Evolutionary conservation across 2,329 filamentous ascomycete genomes (phyloP).

Genomic region (Nigrograna mackinnonii): DNA sequence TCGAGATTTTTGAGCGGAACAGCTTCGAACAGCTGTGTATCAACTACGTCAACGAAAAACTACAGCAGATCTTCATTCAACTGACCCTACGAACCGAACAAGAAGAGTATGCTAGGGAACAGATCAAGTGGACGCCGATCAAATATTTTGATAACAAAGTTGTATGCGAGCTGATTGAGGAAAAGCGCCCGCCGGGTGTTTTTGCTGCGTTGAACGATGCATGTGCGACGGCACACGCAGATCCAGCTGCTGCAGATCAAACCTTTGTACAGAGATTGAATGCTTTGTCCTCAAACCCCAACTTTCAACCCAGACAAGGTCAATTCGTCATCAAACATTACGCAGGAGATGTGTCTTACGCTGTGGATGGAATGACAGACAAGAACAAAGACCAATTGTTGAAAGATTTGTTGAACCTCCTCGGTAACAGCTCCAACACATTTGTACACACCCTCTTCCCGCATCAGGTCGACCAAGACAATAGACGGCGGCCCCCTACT

Average conservation of each 20-base stretch:
- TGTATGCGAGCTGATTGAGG: constrained; percentile 95
- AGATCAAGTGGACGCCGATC: constrained; percentile 99
- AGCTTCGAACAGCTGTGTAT: constrained; percentile 99
- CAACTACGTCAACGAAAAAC: constrained; percentile 99
- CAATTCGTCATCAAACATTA: constrained; percentile 99
- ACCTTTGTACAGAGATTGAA: constrained; percentile 95
- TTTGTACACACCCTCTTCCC: constrained; percentile 93
- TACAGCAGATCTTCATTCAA: constrained; percentile 99
- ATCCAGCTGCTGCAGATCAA: constrained; percentile 89
- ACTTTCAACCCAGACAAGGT: constrained; percentile 89
- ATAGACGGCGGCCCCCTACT: constrained; percentile 89
- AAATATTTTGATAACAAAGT: constrained; percentile 99
- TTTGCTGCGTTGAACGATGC: constrained; percentile 97
- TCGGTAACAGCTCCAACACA: constrained; percentile 78
- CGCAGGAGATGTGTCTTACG: constrained; percentile 93
- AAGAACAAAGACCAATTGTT: constrained; percentile 99
- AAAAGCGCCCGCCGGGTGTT: constrained; percentile 84
- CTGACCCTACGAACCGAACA: constrained; percentile 95
- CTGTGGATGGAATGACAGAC: constrained; percentile 94
- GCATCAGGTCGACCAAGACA: constrained; percentile 90
- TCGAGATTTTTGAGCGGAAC: constrained; percentile 98
- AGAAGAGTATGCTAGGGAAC: constrained; percentile 92
- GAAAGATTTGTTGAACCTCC: constrained; percentile 88
- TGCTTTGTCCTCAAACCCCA: constrained; percentile 82
- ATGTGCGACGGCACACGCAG: constrained; percentile 96